Conservation (phyloP, 257 asterid species). For the Thymus mandschuricus region DNA sequence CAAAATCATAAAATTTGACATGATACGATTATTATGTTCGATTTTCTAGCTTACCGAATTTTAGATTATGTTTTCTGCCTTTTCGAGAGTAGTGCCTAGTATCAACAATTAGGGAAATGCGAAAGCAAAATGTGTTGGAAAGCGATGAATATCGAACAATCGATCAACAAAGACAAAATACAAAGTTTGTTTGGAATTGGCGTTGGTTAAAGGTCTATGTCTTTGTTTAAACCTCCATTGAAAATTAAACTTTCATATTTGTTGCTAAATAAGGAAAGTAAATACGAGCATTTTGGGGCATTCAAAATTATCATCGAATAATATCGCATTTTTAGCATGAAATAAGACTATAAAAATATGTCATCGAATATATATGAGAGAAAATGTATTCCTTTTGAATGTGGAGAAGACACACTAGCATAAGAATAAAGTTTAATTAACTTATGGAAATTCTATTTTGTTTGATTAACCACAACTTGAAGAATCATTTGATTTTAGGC, state of each 20-base stretch:
- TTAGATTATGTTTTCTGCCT: slow-evolving; percentile 19
- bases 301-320: neutral
- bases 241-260: neutral
- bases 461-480: no score
- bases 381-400: neutral
- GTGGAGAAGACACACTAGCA: neutral
- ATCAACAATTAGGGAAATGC: slow-evolving; percentile 20
- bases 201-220: slow-evolving; percentile 21
- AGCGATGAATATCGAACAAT: slow-evolving; percentile 22
- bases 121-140: slow-evolving; percentile 16
- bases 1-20: neutral
- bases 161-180: slow-evolving; percentile 13
- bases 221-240: slow-evolving; percentile 19
- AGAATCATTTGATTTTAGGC: no score
- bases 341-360: neutral
- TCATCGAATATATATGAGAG: neutral
- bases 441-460: no score
- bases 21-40: neutral
- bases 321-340: neutral
- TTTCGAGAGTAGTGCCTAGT: slow-evolving; percentile 18
- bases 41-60: neutral
- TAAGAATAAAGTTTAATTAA: neutral
- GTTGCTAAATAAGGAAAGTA: neutral
- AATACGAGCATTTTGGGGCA: slow-evolving; percentile 1
- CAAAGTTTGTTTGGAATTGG: slow-evolving; percentile 31